phyloP scores from a whole-genome alignment of 148 eudicot genomes.

The Fallopia convolvulus region DNA sequence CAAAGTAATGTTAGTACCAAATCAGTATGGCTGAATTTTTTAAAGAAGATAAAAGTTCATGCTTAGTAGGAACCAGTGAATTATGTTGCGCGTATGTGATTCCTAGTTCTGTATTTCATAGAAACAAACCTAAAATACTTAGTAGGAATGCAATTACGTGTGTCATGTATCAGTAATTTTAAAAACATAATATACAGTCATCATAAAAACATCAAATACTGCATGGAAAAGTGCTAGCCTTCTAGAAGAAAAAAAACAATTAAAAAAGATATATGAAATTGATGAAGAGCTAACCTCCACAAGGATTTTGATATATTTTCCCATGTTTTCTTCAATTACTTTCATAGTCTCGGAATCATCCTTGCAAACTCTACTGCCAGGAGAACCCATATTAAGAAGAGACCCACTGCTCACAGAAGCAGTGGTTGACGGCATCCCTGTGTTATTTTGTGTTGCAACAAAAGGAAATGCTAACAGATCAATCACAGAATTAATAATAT shows the following conservation, averaged over 20 bases:
- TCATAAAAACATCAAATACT: neutral
- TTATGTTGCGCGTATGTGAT: neutral
- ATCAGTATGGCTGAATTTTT: neutral
- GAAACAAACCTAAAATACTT: neutral
- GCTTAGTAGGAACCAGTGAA: neutral
- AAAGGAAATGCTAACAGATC: constrained; percentile 94
- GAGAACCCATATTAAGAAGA: constrained; percentile 79
- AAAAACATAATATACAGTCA: neutral
- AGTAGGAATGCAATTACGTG: neutral
- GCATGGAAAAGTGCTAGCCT: neutral
- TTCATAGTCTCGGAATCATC: constrained; percentile 76
- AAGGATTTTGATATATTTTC: constrained; percentile 62
- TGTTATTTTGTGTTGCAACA: constrained; percentile 77
- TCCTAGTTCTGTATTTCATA: neutral
- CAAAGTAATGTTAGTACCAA: neutral
- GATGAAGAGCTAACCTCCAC: constrained; percentile 47
- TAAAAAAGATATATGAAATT: neutral
- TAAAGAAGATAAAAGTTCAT: neutral
- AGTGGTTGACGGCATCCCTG: constrained; percentile 69
- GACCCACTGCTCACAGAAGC: constrained; percentile 89
- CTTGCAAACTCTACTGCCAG: constrained; percentile 78
- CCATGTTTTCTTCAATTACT: constrained; percentile 69
- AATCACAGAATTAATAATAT: constrained; percentile 64
- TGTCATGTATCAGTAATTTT: neutral
- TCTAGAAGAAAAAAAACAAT: neutral